Percentiles rank a stretch among this genome's conserved stretches.
phyloP scores from a whole-genome alignment of 371 early-diverging fungal species.

The Batkoa obscura region DNA sequence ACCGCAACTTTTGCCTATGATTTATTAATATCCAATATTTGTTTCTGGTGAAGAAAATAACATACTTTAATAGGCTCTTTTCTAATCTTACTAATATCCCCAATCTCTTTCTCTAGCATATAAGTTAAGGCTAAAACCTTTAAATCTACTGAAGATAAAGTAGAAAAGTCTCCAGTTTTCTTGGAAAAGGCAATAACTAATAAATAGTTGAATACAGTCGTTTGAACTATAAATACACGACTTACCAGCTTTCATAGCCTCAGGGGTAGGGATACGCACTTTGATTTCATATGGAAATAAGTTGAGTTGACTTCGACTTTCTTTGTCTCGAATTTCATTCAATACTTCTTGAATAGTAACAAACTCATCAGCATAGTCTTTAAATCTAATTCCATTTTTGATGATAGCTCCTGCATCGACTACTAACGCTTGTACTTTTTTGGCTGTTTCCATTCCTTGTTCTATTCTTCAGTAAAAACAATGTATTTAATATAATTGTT shows the following conservation, averaged over 20 bases:
- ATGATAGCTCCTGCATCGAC: constrained; percentile 9
- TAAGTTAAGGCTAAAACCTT: constrained; percentile 75
- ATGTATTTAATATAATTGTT: too few relatives aligned
- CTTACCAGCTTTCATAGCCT: constrained; percentile 51
- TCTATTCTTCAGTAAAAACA: too few relatives aligned
- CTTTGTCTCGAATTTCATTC: constrained; percentile 60
- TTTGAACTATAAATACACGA: neutral
- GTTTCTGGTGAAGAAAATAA: constrained; percentile 1
- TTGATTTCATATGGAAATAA: constrained; percentile 43
- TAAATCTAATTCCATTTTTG: neutral
- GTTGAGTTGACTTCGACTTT: constrained; percentile 43
- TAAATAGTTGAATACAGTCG: neutral
- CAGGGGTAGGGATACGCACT: constrained; percentile 46
- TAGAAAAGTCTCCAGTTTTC: constrained; percentile 80
- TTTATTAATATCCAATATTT: neutral
- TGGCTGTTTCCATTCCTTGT: neutral
- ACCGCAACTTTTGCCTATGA: neutral
- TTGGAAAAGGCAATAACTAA: constrained; percentile 65
- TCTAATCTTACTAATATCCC: constrained; percentile 27
- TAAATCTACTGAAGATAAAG: constrained; percentile 67
- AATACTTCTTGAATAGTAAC: constrained; percentile 79
- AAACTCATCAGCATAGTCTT: constrained; percentile 42
- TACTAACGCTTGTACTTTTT: constrained; percentile 3
- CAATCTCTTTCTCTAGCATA: constrained; percentile 56
- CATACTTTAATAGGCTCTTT: constrained; percentile 11